Percentiles rank a stretch among this genome's conserved stretches.
Evolutionary conservation across 2,329 filamentous ascomycete genomes (phyloP).

Genomic region (Aureobasidium sp.): DNA sequence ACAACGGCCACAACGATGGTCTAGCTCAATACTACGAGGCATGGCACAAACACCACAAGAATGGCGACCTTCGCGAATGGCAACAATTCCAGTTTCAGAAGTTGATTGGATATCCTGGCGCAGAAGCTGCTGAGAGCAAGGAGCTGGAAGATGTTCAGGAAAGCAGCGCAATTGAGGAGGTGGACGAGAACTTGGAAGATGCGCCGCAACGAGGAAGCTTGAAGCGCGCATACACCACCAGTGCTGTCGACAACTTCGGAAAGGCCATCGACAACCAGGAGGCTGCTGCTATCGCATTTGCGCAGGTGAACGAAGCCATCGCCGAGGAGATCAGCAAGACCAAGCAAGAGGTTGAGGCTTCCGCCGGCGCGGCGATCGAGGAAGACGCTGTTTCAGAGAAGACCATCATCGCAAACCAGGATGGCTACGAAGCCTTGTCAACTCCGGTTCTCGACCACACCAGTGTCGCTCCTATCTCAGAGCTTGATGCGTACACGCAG

Average conservation of each 20-base stretch:
- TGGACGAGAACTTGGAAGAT: constrained; percentile 23
- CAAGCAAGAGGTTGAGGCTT: constrained; percentile 40
- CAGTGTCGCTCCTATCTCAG: constrained; percentile 29
- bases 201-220: constrained; percentile 24
- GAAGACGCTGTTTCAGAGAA: constrained; percentile 11
- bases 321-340: constrained; percentile 64
- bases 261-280: constrained; percentile 41
- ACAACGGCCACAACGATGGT: constrained; percentile 38
- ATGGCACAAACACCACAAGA: constrained; percentile 68
- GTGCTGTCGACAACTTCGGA: constrained; percentile 52
- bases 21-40: constrained; percentile 89
- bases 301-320: constrained; percentile 77
- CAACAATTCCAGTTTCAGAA: constrained; percentile 84
- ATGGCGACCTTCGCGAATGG: constrained; percentile 69
- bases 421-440: background rate
- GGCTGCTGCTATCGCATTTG: constrained; percentile 51
- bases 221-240: constrained; percentile 45
- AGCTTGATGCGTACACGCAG: constrained; percentile 63
- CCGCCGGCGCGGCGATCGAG: background rate
- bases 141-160: constrained; percentile 26
- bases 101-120: constrained; percentile 66
- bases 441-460: background rate
- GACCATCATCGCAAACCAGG: background rate
- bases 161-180: constrained; percentile 29
- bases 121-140: constrained; percentile 17